These are phyloP conservation scores for Pogostemon cablin DNA, from an alignment of 257 asterid species.

Conservation along the genomic window DNA sequence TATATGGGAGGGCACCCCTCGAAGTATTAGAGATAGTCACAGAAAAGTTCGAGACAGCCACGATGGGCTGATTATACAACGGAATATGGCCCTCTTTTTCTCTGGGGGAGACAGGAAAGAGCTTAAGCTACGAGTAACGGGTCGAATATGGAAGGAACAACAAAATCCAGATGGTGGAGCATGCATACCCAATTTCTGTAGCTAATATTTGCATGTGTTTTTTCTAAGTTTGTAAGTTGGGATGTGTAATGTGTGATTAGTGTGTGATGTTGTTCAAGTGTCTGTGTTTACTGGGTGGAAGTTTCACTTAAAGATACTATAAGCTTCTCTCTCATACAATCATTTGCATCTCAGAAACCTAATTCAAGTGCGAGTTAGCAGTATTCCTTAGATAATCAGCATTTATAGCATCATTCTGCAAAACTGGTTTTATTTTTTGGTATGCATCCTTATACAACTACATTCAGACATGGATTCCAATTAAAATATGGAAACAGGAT, in stretches of 20 bases:
- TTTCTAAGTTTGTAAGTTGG: slow-evolving; percentile 11
- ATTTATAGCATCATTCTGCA: no score
- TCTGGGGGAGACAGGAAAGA: slow-evolving; percentile 90
- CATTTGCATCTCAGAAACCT: background rate
- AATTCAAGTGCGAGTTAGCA: background rate
- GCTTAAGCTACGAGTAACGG: slow-evolving; percentile 83
- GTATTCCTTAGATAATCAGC: background rate
- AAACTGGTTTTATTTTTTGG: no score
- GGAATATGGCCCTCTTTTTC: slow-evolving; percentile 84
- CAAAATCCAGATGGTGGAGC: slow-evolving; percentile 73
- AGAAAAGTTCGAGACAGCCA: slow-evolving; percentile 87
- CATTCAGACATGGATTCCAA: no score
- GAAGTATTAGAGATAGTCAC: slow-evolving; percentile 85
- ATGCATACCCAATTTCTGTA: slow-evolving; percentile 78
- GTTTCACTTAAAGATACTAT: slow-evolving; percentile 1
- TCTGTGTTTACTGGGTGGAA: slow-evolving; percentile 22
- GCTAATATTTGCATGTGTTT: slow-evolving; percentile 33
- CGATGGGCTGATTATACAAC: slow-evolving; percentile 75
- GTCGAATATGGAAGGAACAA: slow-evolving; percentile 86
- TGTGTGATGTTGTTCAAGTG: slow-evolving; percentile 31
- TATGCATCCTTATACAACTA: no score
- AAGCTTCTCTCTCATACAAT: slow-evolving; percentile 10
- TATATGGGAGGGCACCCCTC: slow-evolving; percentile 85
- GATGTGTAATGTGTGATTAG: slow-evolving; percentile 28
- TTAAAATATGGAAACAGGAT: no score